Evolutionary conservation across 768 basidiomycete genomes (phyloP), one percentile per base, ranked within the genome.

Genomic region (Boletus rex-veris): DNA sequence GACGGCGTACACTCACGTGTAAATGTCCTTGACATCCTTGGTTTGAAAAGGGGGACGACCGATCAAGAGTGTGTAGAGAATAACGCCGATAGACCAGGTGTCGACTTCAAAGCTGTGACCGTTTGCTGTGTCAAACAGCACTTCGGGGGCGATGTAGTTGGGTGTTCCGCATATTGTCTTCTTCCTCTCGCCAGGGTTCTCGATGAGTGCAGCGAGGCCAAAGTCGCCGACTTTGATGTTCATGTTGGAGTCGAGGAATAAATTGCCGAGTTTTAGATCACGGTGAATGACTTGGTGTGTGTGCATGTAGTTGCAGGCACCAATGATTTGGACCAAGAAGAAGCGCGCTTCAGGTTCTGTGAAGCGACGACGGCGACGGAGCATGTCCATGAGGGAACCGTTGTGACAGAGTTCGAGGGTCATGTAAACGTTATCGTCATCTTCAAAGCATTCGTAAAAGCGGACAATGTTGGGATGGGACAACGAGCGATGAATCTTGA

Each of bases 81-180:
- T 98, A 50, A 99, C 96, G 14, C 96, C 96, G 45, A 96, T 87
- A 3, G 91, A 93, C 96, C 96, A 99, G 9, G 93, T 90, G 68
- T 99, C 96, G 28, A 98, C 96, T 74, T 99, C 97, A 61, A 97
- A 99, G 67, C 91, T 94, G 72, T 99, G 96, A 2, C 96, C 95
- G 58, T 93, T 95, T 16, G 86, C 91, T 24, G 89, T 92, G 68
- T 98, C 94, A 68, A 96, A 97, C 60, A 99, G 75, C 21, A 98
- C 94, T 67, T 98, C 96, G 0, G 97, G 97, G 0, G 97, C 96
- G 58, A 99, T 98, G 68, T 99, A 98, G 68, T 99, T 98, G 2
- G 96, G 97, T 0, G 96, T 99, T 1, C 96, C 96, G 60, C 97
- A 98, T 44, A 98, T 97, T 0, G 96, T 99, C 83, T 98, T 98